A percentile compares a stretch with the other conserved stretches of the same genome.
Evolutionary conservation across 805 yeast species (phyloP).

Genomic region (Cyberlindnera subsufficiens): DNA sequence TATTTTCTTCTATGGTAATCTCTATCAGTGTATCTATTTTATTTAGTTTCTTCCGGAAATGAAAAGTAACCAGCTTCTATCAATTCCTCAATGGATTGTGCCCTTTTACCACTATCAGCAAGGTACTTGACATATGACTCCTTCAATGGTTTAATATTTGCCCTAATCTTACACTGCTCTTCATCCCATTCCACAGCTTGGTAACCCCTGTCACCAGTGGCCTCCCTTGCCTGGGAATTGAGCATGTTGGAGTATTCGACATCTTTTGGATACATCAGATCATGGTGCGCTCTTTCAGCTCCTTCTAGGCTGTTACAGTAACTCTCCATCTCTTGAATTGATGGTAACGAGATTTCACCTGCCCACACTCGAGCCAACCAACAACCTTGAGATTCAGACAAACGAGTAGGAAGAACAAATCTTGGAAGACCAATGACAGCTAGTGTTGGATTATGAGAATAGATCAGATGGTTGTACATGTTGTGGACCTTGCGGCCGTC

Average conservation of each 20-base stretch:
- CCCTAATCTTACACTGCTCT: conserved; percentile 37
- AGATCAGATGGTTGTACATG: conserved; percentile 55
- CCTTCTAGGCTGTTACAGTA: conserved; percentile 43
- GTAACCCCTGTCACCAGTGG: conserved; percentile 37
- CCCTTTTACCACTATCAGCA: conserved; percentile 33
- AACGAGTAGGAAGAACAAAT: conserved; percentile 56
- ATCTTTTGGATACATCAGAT: conserved; percentile 50
- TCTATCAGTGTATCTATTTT: background rate
- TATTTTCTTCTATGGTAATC: no score
- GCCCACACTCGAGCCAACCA: conserved; percentile 58
- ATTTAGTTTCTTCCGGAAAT: background rate
- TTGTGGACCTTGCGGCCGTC: conserved; percentile 44
- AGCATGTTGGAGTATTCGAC: conserved; percentile 49
- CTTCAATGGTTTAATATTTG: conserved; percentile 37
- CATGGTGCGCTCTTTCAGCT: conserved; percentile 43
- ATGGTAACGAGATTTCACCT: conserved; percentile 47
- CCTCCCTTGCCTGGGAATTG: conserved; percentile 29
- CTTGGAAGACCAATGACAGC: conserved; percentile 59
- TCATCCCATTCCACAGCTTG: conserved; percentile 49
- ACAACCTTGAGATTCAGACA: conserved; percentile 59
- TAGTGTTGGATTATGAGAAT: conserved; percentile 55
- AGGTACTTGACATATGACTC: conserved; percentile 37
- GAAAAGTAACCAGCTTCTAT: conserved; percentile 30
- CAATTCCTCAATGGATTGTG: conserved; percentile 33
- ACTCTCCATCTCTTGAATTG: conserved; percentile 36